Base-by-base conservation (phyloP, 2,329 filamentous ascomycete species). In the Microsporum ferrugineum region DNA sequence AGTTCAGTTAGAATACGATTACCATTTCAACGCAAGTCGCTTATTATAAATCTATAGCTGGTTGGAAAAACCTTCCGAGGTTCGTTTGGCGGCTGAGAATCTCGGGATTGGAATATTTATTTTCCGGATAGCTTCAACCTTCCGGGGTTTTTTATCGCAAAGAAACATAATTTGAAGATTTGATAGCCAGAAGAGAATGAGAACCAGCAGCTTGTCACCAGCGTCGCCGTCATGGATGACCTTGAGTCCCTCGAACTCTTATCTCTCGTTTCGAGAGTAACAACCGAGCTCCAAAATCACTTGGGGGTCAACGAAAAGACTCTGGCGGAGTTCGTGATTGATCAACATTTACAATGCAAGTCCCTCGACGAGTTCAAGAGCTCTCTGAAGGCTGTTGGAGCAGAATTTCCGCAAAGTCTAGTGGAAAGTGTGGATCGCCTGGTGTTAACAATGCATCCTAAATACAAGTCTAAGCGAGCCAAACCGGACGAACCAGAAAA, bases 281-380 rank as follows among this genome's bases (percentile, higher is more conserved):
- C 91, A 12, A 92, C 88, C 17, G 94, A 99, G 75, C 81, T 99
- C 59, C 88, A 95, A 69, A 99, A 99, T 71, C 89, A 99, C 76
- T 77, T 97, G 63, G 90, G 91, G 61, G 85, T 96, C 68, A 88
- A 84, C 72, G 91, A 99, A 76, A 96, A 95, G 76, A 96, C 90
- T 3, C 84, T 99, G 31, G 91, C 94, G 67, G 94, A 99, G 75
- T 99, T 96, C 71, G 85, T 99, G 69, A 96, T 99, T 71, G 88
- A 88, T 64, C 88, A 96, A 72, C 89, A 95, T 68, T 76, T 87
- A 72, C 84, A 91, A 81, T 88, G 85, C 77, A 81, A 79, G 58
- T 82, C 82, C 33, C 79, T 89, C 61, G 75, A 81, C 59, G 85
- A 88, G 33, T 99, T 97, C 78, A 88, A 88, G 76, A 78, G 79